These are phyloP conservation scores for Zalerion maritima DNA, from an alignment of 495 filamentous ascomycete species.

Conservation along the genomic window DNA sequence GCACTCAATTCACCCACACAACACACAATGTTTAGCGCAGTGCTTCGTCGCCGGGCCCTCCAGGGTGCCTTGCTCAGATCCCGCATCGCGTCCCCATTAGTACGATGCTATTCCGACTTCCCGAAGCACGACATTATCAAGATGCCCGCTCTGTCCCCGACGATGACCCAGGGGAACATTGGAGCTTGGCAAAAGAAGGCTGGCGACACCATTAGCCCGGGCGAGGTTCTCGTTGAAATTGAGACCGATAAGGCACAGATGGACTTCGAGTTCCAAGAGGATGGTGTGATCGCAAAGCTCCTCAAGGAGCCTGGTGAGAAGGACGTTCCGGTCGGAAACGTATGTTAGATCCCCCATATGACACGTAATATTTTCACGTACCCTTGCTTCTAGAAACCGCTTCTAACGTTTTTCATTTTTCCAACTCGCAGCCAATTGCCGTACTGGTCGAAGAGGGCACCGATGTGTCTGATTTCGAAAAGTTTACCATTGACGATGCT, in stretches of 20 bases:
- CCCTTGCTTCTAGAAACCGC: conserved; percentile 10
- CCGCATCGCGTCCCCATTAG: conserved; percentile 28
- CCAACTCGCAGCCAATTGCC: conserved; percentile 65
- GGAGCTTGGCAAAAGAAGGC: conserved; percentile 95
- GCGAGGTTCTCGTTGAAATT: conserved; percentile 98
- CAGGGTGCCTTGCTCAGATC: conserved; percentile 28
- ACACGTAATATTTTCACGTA: conserved; percentile 1
- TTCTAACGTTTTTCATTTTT: conserved; percentile 11
- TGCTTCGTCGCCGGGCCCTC: conserved; percentile 38
- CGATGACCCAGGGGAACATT: conserved; percentile 94
- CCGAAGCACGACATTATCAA: conserved; percentile 87
- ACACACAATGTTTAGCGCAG: conserved; percentile 37
- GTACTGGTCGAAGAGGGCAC: conserved; percentile 82
- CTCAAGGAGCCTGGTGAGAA: conserved; percentile 88
- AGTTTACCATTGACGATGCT: conserved; percentile 78
- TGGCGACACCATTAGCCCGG: conserved; percentile 74
- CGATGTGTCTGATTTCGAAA: conserved; percentile 75
- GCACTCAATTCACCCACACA: conserved; percentile 6
- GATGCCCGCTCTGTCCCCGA: conserved; percentile 97
- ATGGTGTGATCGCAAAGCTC: conserved; percentile 90
- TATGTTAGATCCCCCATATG: conserved; percentile 37
- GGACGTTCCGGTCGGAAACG: conserved; percentile 87
- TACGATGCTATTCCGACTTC: conserved; percentile 53
- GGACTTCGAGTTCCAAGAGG: conserved; percentile 99
- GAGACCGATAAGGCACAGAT: conserved; percentile 99